Conservation (phyloP, 257 asterid species). For the Jacaranda mimosifolia region DNA sequence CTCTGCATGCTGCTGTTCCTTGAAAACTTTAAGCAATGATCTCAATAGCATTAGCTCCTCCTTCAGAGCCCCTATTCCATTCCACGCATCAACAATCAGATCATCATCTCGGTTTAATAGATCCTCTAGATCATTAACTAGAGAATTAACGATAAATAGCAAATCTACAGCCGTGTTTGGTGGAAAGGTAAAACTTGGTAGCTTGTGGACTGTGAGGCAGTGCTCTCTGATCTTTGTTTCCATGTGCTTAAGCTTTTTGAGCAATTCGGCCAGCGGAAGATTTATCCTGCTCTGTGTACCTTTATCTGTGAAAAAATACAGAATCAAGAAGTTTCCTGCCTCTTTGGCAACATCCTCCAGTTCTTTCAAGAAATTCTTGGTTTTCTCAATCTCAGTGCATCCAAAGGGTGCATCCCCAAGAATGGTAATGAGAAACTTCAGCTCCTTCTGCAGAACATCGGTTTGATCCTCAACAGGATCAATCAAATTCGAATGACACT, state of each 20-base stretch:
- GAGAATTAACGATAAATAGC: constrained; percentile 34
- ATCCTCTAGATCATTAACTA: constrained; percentile 35
- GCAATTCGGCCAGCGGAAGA: not conserved
- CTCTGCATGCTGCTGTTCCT: constrained; percentile 5
- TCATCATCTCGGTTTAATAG: constrained; percentile 17
- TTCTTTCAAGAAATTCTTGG: not conserved
- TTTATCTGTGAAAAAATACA: constrained; percentile 33
- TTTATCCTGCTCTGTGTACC: not conserved
- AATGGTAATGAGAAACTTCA: constrained; percentile 29
- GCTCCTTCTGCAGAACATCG: constrained; percentile 6
- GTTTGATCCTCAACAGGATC: constrained; percentile 21
- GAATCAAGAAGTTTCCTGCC: constrained; percentile 14
- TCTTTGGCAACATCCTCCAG: constrained; percentile 22
- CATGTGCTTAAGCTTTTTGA: constrained; percentile 8
- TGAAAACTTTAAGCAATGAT: constrained; percentile 7
- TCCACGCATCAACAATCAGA: constrained; percentile 9
- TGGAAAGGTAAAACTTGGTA: not conserved
- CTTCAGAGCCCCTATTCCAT: constrained; percentile 11
- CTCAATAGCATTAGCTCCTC: constrained; percentile 24
- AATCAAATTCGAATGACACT: not conserved
- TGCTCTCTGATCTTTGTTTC: constrained; percentile 21
- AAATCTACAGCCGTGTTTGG: constrained; percentile 10
- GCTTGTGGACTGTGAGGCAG: constrained; percentile 9
- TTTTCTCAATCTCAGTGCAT: constrained; percentile 8
- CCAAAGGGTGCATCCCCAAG: constrained; percentile 36